Percentiles rank a stretch among this genome's conserved stretches.
phyloP scores from a whole-genome alignment of 805 yeast genomes.

The Cephaloascus fragrans region DNA sequence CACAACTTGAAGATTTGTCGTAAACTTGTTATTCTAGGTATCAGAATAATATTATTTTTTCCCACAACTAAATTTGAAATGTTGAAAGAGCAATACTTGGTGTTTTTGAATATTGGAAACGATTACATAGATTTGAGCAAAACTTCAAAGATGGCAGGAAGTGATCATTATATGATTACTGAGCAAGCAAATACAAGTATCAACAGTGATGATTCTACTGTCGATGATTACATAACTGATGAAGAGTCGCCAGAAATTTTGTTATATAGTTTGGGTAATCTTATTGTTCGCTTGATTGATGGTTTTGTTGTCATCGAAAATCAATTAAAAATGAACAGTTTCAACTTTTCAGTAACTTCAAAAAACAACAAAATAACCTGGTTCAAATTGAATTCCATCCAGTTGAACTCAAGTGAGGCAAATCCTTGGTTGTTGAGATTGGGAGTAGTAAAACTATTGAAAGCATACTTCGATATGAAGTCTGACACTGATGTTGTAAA shows the following conservation, averaged over 20 bases:
- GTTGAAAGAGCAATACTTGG: slow-evolving; percentile 30
- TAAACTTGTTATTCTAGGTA: slow-evolving; percentile 26
- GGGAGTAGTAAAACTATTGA: slow-evolving; percentile 23
- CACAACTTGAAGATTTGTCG: slow-evolving; percentile 26
- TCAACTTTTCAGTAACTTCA: not conserved
- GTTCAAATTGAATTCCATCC: slow-evolving; percentile 16
- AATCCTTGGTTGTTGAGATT: slow-evolving; percentile 30
- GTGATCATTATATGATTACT: slow-evolving; percentile 5
- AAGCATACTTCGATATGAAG: slow-evolving; percentile 18
- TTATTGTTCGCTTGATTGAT: slow-evolving; percentile 6
- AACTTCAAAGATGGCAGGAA: slow-evolving; percentile 16
- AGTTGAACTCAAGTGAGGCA: slow-evolving; percentile 8
- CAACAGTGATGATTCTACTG: slow-evolving; percentile 3
- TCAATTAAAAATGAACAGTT: not conserved
- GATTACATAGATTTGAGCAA: slow-evolving; percentile 20
- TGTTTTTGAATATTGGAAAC: slow-evolving; percentile 35
- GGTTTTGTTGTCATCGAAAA: not conserved
- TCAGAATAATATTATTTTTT: slow-evolving; percentile 22
- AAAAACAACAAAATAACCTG: slow-evolving; percentile 7
- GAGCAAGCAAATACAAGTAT: not conserved
- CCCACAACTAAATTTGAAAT: slow-evolving; percentile 29
- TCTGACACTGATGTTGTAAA: slow-evolving; percentile 1
- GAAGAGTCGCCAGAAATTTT: slow-evolving; percentile 3
- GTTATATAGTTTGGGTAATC: slow-evolving; percentile 11
- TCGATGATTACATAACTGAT: slow-evolving; percentile 1